Percentiles rank a stretch among this genome's conserved stretches.
These are phyloP conservation scores for Apiotrichum laibachii DNA, from an alignment of 1,284 basidiomycete genomes.

Conservation along the genomic window DNA sequence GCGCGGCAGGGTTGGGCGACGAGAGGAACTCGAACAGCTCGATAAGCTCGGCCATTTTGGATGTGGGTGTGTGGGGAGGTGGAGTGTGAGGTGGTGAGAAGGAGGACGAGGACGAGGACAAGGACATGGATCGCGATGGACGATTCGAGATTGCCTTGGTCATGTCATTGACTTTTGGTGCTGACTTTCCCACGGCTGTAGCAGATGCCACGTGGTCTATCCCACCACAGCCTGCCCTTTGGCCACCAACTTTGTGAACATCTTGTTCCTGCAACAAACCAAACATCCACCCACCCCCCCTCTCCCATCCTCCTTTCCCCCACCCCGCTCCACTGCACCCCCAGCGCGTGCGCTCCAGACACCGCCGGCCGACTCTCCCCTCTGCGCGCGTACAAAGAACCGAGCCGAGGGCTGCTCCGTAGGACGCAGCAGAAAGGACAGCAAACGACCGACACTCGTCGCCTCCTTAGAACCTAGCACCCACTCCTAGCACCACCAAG, in stretches of 20 bases:
- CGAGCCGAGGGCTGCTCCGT: not conserved
- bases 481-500: not conserved
- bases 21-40: slow-evolving; percentile 82
- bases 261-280: not conserved
- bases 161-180: not conserved
- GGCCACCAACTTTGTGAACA: not conserved
- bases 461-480: not conserved
- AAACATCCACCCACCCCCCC: not conserved
- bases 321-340: not conserved
- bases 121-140: not conserved
- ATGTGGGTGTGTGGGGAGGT: not conserved
- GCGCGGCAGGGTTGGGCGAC: slow-evolving; percentile 80
- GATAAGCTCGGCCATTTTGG: slow-evolving; percentile 45
- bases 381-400: not conserved
- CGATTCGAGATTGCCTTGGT: not conserved
- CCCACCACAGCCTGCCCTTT: not conserved
- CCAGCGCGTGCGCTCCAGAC: not conserved
- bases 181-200: slow-evolving; percentile 27
- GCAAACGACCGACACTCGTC: not conserved
- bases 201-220: not conserved
- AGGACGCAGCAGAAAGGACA: not conserved
- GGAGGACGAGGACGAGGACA: too few species aligned
- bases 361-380: not conserved
- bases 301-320: slow-evolving; percentile 5
- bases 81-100: not conserved